A percentile compares a stretch with the other conserved stretches of the same genome.
These are phyloP conservation scores for Chondrus crispus DNA, from an alignment of 23 red algal species.

Conservation along the genomic window DNA sequence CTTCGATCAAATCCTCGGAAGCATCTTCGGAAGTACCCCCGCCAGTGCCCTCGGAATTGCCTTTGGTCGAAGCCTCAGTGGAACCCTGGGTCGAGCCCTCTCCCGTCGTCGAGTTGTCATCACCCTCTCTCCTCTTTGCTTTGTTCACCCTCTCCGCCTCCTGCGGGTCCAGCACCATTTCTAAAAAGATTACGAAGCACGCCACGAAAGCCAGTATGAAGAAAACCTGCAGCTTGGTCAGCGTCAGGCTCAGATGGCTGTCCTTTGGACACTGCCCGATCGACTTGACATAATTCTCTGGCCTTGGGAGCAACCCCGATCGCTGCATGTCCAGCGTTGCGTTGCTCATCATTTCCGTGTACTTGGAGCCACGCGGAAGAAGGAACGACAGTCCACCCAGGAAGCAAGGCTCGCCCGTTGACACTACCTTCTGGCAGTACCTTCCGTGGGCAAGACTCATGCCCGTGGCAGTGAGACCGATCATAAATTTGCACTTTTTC, in stretches of 20 bases:
- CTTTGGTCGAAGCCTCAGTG: too few relatives aligned
- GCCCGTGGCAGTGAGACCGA: background rate
- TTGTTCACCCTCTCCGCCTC: too few relatives aligned
- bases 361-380: background rate
- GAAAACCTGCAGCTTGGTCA: constrained; percentile 13
- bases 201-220: background rate
- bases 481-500: background rate
- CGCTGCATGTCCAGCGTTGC: background rate
- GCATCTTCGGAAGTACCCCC: too few relatives aligned
- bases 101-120: too few relatives aligned
- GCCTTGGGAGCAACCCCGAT: background rate
- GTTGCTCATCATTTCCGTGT: background rate
- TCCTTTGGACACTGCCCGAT: background rate
- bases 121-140: too few relatives aligned
- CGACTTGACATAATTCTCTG: background rate
- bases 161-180: background rate
- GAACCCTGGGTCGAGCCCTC: too few relatives aligned
- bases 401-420: background rate
- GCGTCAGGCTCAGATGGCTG: background rate
- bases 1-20: too few relatives aligned
- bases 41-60: too few relatives aligned
- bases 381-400: background rate
- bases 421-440: constrained; percentile 1
- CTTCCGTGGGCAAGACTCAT: background rate
- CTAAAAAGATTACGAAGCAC: background rate